A percentile compares a stretch with the other conserved stretches of the same genome.
These are phyloP conservation scores for Erodium trifolium DNA, from an alignment of 441 rosid genomes.

Conservation along the genomic window DNA sequence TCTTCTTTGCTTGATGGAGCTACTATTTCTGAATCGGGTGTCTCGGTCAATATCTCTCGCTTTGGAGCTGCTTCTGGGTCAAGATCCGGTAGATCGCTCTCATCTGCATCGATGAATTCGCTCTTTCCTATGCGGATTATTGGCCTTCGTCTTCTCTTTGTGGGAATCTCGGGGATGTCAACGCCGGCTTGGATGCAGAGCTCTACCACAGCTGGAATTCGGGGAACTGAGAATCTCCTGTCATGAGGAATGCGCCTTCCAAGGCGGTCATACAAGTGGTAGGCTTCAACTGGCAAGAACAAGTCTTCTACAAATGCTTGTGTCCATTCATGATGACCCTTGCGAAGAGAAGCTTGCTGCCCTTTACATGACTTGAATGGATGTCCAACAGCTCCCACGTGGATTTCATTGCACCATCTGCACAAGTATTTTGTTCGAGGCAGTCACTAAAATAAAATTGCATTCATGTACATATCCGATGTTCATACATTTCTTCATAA, in stretches of 20 bases:
- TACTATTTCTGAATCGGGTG: constrained; percentile 39
- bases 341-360: constrained; percentile 47
- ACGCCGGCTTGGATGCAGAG: constrained; percentile 93
- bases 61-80: constrained; percentile 36
- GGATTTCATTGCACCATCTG: constrained; percentile 86
- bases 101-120: constrained; percentile 86
- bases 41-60: constrained; percentile 48
- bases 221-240: constrained; percentile 70
- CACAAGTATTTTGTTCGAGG: constrained; percentile 14
- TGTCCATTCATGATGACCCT: constrained; percentile 80
- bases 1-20: constrained; percentile 57
- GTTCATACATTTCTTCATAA: too few species aligned
- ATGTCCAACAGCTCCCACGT: constrained; percentile 81
- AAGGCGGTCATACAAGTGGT: constrained; percentile 73
- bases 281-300: constrained; percentile 56
- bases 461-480: too few species aligned
- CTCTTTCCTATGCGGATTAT: constrained; percentile 61
- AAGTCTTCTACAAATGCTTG: constrained; percentile 61
- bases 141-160: constrained; percentile 83
- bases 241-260: constrained; percentile 73
- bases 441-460: neutral
- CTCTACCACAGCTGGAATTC: constrained; percentile 75
- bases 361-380: constrained; percentile 94
- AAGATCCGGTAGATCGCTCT: constrained; percentile 71
- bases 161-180: constrained; percentile 56